These are phyloP conservation scores for Melastoma malabathricum DNA, from an alignment of 345 rosid species.

Conservation along the genomic window DNA sequence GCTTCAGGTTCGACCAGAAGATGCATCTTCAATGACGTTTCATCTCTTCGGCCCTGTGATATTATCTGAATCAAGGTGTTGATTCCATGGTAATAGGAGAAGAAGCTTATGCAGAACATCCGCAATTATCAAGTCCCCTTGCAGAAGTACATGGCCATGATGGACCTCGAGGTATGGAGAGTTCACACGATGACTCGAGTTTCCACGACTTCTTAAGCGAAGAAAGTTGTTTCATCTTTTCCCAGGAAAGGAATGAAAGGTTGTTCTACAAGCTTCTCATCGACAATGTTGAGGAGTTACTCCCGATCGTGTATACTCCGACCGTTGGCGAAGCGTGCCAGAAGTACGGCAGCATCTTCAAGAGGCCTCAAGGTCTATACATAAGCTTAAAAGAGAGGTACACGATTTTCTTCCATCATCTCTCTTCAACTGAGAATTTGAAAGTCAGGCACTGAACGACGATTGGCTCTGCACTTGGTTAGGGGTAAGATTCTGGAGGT, in stretches of 20 bases:
- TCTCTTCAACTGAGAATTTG: too few species aligned
- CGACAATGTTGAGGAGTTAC: conserved; percentile 83
- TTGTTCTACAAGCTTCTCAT: conserved; percentile 85
- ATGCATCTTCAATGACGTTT: too few species aligned
- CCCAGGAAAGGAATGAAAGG: conserved; percentile 87
- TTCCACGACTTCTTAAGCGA: too few species aligned
- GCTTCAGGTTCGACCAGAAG: conserved; percentile 60
- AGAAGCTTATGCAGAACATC: conserved; percentile 57
- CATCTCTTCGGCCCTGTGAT: too few species aligned
- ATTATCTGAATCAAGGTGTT: too few species aligned
- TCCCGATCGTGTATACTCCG: conserved; percentile 90
- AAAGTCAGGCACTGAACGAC: too few species aligned
- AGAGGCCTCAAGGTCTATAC: conserved; percentile 88
- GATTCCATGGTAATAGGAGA: too few species aligned
- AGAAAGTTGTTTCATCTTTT: too few species aligned
- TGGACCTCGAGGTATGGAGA: conserved; percentile 99
- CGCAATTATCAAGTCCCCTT: conserved; percentile 75
- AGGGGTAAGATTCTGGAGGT: conserved; percentile 93
- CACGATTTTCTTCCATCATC: too few species aligned
- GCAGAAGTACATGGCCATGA: conserved; percentile 80
- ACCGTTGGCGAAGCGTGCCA: conserved; percentile 98
- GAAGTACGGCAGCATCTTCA: conserved; percentile 87
- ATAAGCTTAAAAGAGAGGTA: conserved; percentile 94
- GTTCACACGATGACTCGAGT: too few species aligned
- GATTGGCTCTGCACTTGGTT: conserved; percentile 2